phyloP scores from a whole-genome alignment of 768 basidiomycete species.

The Rhizopogon rudus region DNA sequence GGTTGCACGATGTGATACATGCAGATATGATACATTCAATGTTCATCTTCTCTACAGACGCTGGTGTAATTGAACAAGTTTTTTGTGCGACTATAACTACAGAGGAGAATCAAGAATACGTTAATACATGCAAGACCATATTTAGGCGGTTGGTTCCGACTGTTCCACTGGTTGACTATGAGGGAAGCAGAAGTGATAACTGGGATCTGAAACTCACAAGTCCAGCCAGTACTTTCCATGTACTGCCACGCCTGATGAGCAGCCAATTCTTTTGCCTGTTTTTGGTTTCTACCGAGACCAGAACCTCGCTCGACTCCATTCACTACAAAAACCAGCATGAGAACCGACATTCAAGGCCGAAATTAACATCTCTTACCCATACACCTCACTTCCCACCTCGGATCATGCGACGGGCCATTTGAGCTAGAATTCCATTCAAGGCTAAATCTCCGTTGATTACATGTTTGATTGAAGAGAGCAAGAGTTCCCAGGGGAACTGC shows the following conservation, averaged over 20 bases:
- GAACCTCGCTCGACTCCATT: slow-evolving; percentile 42
- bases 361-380: slow-evolving; percentile 33
- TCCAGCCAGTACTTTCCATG: slow-evolving; percentile 41
- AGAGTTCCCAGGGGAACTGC: slow-evolving; percentile 28
- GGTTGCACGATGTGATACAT: background rate
- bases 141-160: background rate
- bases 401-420: slow-evolving; percentile 47
- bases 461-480: slow-evolving; percentile 49
- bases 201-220: slow-evolving; percentile 13
- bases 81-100: background rate
- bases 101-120: background rate
- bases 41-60: background rate
- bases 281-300: slow-evolving; percentile 55
- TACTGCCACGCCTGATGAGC: slow-evolving; percentile 48
- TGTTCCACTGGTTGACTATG: background rate
- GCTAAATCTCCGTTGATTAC: slow-evolving; percentile 36
- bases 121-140: background rate
- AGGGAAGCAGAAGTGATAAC: background rate
- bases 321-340: slow-evolving; percentile 32
- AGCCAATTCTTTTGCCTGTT: slow-evolving; percentile 60
- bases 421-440: slow-evolving; percentile 44
- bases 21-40: background rate
- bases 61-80: background rate
- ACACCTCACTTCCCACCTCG: slow-evolving; percentile 54
- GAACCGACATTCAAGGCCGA: background rate